Evolutionary conservation across 257 asterid species (phyloP).

Genomic region (Handroanthus guayacan): DNA sequence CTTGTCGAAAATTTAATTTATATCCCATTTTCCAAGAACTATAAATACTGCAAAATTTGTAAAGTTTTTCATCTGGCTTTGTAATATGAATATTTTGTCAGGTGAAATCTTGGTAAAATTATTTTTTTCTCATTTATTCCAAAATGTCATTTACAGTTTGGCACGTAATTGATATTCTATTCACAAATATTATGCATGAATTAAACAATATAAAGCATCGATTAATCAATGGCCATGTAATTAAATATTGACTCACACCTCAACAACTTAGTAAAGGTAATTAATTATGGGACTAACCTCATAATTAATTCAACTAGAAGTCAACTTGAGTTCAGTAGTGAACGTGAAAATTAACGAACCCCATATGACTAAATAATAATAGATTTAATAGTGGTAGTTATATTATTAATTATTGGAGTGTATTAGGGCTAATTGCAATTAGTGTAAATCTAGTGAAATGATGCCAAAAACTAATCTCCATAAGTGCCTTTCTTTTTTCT

Average conservation of each 20-base stretch:
- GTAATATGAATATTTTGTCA: too few species aligned
- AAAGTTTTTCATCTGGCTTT: too few species aligned
- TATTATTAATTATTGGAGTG: constrained; percentile 13
- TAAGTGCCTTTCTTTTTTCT: constrained; percentile 37
- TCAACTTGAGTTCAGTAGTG: constrained; percentile 24
- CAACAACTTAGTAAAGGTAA: neutral
- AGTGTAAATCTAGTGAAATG: constrained; percentile 22
- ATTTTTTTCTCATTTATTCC: too few species aligned
- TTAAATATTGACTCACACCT: constrained; percentile 10
- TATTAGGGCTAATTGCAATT: constrained; percentile 32
- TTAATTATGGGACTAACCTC: neutral
- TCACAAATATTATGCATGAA: neutral
- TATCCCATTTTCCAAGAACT: too few species aligned
- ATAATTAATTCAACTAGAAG: constrained; percentile 30
- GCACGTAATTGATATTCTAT: neutral
- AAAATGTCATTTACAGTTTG: neutral
- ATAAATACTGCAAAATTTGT: too few species aligned
- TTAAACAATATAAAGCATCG: neutral
- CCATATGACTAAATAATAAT: constrained; percentile 21
- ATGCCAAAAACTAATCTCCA: constrained; percentile 22
- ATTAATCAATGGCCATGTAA: constrained; percentile 19
- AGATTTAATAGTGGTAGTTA: constrained; percentile 6
- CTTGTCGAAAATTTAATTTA: neutral
- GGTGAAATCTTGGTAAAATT: too few species aligned
- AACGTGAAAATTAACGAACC: constrained; percentile 29